These are phyloP conservation scores for Aciculosporium take DNA, from an alignment of 2,329 filamentous ascomycete species.

Conservation along the genomic window DNA sequence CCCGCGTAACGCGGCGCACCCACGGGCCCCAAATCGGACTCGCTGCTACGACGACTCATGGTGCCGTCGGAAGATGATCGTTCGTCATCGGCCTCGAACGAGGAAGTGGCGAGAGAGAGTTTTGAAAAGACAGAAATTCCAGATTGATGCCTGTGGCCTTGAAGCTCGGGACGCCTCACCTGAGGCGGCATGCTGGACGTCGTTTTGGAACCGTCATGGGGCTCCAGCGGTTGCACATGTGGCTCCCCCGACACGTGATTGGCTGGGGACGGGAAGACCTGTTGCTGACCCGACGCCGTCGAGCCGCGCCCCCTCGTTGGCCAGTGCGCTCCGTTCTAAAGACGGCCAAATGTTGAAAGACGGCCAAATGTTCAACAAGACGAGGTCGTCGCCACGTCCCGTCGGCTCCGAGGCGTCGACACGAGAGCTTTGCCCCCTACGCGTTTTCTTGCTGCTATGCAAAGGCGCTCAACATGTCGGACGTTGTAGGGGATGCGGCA, in stretches of 20 bases:
- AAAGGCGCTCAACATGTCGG: too few relatives aligned
- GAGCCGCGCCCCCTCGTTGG: too few relatives aligned
- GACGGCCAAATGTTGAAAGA: too few relatives aligned
- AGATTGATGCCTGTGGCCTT: constrained; percentile 30
- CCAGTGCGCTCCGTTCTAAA: too few relatives aligned
- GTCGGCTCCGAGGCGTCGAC: too few relatives aligned
- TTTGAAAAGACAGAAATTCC: constrained; percentile 38
- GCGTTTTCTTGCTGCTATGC: too few relatives aligned
- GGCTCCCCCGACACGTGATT: constrained; percentile 1
- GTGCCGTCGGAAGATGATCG: constrained; percentile 28
- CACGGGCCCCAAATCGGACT: constrained; percentile 21
- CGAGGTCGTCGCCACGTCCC: too few relatives aligned
- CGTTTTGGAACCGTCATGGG: background rate
- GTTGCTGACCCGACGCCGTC: too few relatives aligned
- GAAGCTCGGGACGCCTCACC: constrained; percentile 25
- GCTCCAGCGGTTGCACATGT: background rate
- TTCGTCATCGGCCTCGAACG: constrained; percentile 58
- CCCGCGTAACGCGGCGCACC: constrained; percentile 49
- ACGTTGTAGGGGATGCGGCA: too few relatives aligned
- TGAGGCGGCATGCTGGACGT: constrained; percentile 5
- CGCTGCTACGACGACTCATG: constrained; percentile 24
- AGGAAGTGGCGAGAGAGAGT: constrained; percentile 42
- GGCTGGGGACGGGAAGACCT: background rate
- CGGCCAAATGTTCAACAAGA: too few relatives aligned
- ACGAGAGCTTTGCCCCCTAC: too few relatives aligned